Percentiles rank a stretch among this genome's conserved stretches.
Conservation (phyloP, 441 rosid genomes). For the Gossypium schwendimanii region DNA sequence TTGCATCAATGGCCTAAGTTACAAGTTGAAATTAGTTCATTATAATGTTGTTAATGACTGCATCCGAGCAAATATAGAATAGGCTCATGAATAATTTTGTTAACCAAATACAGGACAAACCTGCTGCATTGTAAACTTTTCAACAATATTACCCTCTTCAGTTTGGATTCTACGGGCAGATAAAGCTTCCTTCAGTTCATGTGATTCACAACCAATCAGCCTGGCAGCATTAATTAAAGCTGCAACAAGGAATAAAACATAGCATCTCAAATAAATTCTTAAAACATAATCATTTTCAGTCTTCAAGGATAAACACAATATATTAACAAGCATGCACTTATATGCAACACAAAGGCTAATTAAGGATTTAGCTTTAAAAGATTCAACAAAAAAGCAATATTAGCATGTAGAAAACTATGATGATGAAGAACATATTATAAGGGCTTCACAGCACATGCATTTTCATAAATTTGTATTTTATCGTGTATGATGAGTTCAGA, state of each 20-base stretch:
- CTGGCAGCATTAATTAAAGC: conserved; percentile 66
- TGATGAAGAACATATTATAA: not conserved
- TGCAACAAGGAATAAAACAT: conserved; percentile 30
- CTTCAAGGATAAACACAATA: not conserved
- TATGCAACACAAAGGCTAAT: not conserved
- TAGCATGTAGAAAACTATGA: not conserved
- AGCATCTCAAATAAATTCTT: conserved; percentile 12
- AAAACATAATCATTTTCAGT: not conserved
- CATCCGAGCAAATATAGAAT: not conserved
- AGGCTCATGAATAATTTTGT: not conserved
- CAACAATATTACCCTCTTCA: conserved; percentile 60
- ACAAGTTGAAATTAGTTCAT: not conserved
- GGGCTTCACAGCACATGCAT: not conserved
- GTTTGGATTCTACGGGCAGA: conserved; percentile 61
- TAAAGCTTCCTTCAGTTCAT: conserved; percentile 55
- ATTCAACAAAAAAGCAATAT: not conserved
- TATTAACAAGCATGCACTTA: not conserved
- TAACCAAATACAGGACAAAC: conserved; percentile 28
- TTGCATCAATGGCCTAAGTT: conserved; percentile 68
- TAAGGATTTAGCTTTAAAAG: not conserved
- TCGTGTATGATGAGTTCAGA: not conserved
- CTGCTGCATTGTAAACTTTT: conserved; percentile 74
- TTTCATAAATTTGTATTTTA: not conserved
- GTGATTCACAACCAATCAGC: conserved; percentile 60
- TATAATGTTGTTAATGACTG: not conserved